Conservation (phyloP, 1,284 basidiomycete species). For the Earliella scabrosa region DNA sequence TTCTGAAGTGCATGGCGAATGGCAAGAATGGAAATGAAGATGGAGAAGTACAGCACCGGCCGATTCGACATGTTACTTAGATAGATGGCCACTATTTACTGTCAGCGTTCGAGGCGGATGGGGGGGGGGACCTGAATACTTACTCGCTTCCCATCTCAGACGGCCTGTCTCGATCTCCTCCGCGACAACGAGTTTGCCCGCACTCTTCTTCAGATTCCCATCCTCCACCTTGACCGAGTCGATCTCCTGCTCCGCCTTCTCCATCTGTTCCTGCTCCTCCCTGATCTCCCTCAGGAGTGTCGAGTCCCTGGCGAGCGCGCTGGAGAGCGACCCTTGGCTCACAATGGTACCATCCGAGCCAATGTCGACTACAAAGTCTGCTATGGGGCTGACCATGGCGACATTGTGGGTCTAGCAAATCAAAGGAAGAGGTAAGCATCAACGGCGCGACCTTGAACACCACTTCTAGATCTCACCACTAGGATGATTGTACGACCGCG, state of each 20-base stretch:
- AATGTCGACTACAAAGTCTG: constrained; percentile 66
- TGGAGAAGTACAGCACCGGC: constrained; percentile 38
- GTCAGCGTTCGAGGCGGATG: background rate
- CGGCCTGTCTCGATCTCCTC: constrained; percentile 65
- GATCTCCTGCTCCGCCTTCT: constrained; percentile 45
- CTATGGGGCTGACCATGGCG: constrained; percentile 64
- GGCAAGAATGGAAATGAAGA: constrained; percentile 22
- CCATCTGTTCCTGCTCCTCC: constrained; percentile 43
- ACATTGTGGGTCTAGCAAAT: constrained; percentile 69
- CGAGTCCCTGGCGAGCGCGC: constrained; percentile 46
- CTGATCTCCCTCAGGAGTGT: constrained; percentile 44
- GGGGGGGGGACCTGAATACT: constrained; percentile 39
- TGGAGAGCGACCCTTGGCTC: constrained; percentile 51
- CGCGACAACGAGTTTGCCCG: constrained; percentile 56
- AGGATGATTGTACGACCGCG: constrained; percentile 72
- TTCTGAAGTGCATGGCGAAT: constrained; percentile 2
- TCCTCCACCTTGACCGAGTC: constrained; percentile 39
- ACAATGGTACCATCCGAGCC: constrained; percentile 53
- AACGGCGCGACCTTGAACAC: no score
- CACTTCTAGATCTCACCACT: constrained; percentile 58
- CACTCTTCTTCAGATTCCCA: constrained; percentile 29
- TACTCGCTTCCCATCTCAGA: constrained; percentile 51
- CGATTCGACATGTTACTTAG: constrained; percentile 35
- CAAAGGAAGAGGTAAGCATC: no score
- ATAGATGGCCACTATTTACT: constrained; percentile 35